Evolutionary conservation across 148 eudicot species (phyloP).

Genomic region (Oxyria digyna): DNA sequence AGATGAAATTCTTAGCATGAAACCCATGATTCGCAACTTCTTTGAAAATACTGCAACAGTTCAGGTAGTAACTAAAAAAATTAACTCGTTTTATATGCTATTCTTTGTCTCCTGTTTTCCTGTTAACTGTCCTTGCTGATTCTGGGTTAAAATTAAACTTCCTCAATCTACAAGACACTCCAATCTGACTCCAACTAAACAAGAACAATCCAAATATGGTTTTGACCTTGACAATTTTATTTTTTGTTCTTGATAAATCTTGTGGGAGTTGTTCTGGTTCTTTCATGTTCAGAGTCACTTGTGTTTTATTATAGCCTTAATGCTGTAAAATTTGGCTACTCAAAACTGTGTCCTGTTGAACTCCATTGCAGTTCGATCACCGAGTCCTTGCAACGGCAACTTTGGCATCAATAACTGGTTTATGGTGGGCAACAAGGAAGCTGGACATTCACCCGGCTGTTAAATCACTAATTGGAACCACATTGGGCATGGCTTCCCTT

Average conservation of each 20-base stretch:
- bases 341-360: background rate
- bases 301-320: too few species aligned
- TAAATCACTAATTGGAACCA: constrained; percentile 59
- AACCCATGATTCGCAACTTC: constrained; percentile 81
- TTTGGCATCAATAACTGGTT: constrained; percentile 47
- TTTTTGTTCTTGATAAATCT: too few species aligned
- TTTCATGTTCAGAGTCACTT: too few species aligned
- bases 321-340: background rate
- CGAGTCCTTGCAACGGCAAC: constrained; percentile 87
- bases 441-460: constrained; percentile 87
- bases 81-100: too few species aligned
- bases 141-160: background rate
- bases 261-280: too few species aligned
- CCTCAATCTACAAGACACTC: background rate
- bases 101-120: background rate
- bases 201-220: background rate
- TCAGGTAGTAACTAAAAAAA: constrained; percentile 52
- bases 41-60: constrained; percentile 93
- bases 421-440: constrained; percentile 80
- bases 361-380: constrained; percentile 64
- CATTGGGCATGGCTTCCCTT: constrained; percentile 83
- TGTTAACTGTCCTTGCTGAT: background rate
- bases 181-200: background rate
- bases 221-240: background rate
- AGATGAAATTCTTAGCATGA: constrained; percentile 75